A percentile compares a stretch with the other conserved stretches of the same genome.
phyloP scores from a whole-genome alignment of 2,329 filamentous ascomycete genomes.

The Cladosporium sp. region DNA sequence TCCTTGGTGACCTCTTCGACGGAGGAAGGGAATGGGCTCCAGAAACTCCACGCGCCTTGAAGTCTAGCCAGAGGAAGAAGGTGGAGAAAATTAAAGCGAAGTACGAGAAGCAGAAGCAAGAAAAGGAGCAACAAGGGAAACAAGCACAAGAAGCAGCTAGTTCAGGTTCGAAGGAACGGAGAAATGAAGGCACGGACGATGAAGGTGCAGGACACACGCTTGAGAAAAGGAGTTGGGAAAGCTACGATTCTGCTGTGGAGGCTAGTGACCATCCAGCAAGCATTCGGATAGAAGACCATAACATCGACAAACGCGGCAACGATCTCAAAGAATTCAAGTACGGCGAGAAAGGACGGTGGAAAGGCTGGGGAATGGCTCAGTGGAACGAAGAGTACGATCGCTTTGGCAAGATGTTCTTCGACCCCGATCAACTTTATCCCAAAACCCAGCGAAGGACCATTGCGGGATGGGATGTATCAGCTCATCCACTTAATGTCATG shows the following conservation, averaged over 20 bases:
- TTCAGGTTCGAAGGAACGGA: neutral
- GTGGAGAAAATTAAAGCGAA: slow-evolving; percentile 18
- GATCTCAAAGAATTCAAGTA: slow-evolving; percentile 26
- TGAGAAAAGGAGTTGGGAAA: slow-evolving; percentile 17
- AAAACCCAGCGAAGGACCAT: slow-evolving; percentile 18
- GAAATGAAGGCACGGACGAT: neutral
- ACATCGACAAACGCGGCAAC: slow-evolving; percentile 7
- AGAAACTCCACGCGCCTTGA: slow-evolving; percentile 22
- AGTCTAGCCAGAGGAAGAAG: slow-evolving; percentile 18
- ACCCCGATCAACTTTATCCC: slow-evolving; percentile 29
- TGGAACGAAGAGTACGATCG: slow-evolving; percentile 84
- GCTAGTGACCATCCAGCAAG: neutral
- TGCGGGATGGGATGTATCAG: slow-evolving; percentile 19
- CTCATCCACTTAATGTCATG: slow-evolving; percentile 13
- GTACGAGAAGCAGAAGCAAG: slow-evolving; percentile 7
- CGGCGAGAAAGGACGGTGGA: slow-evolving; percentile 43
- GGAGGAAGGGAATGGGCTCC: slow-evolving; percentile 94
- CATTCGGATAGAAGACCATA: neutral
- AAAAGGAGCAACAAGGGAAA: slow-evolving; percentile 40
- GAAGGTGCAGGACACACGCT: neutral
- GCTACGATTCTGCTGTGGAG: slow-evolving; percentile 13
- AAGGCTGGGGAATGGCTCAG: slow-evolving; percentile 71
- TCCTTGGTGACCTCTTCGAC: slow-evolving; percentile 92
- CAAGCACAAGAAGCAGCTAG: slow-evolving; percentile 52
- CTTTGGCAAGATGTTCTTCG: slow-evolving; percentile 80